A percentile compares a stretch with the other conserved stretches of the same genome.
These are phyloP conservation scores for Chlorella vulgaris DNA, from an alignment of 139 green algal genomes.

Conservation along the genomic window DNA sequence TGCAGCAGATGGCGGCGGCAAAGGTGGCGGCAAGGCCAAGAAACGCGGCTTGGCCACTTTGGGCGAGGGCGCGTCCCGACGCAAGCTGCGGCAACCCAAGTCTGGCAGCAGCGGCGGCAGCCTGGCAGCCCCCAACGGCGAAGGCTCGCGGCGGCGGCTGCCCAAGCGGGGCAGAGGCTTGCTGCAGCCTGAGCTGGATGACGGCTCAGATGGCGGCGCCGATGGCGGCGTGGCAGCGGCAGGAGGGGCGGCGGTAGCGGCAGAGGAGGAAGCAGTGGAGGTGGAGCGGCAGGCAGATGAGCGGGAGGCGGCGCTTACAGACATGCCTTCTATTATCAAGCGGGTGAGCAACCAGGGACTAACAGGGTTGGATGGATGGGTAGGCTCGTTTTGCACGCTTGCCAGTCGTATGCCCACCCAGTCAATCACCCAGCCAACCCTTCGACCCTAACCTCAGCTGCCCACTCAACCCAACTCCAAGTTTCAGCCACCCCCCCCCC, in stretches of 20 bases:
- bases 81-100: background rate
- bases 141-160: background rate
- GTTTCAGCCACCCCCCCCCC: no score
- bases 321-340: background rate
- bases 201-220: background rate
- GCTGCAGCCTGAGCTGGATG: background rate
- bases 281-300: background rate
- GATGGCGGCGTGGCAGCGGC: background rate
- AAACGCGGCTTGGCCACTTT: background rate
- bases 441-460: no score
- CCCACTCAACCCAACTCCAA: no score
- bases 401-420: no score
- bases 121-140: background rate
- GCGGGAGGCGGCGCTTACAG: background rate
- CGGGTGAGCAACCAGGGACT: constrained; percentile 7
- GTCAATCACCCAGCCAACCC: no score
- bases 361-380: background rate
- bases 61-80: no score
- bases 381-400: background rate
- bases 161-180: background rate
- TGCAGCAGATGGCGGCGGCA: background rate
- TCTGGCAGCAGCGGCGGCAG: background rate
- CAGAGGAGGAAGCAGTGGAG: constrained; percentile 8
- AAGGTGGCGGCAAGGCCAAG: background rate
- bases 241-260: background rate